These are phyloP conservation scores for Lasiodiplodia sp. DNA, from an alignment of 2,329 filamentous ascomycete species.

Conservation along the genomic window DNA sequence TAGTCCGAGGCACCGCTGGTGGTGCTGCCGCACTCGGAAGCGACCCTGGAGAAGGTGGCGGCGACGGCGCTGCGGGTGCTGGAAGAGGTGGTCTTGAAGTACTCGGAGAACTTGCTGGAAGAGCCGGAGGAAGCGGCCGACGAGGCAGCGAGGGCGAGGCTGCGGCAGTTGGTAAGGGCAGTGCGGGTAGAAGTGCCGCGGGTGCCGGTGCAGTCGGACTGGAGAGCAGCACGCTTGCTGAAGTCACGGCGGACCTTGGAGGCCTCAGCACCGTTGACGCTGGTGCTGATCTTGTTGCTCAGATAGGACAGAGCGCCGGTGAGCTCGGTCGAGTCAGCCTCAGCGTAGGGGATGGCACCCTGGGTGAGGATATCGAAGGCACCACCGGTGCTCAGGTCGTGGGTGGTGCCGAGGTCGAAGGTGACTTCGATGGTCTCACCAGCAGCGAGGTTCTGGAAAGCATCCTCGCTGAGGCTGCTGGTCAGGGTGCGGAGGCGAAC, in stretches of 20 bases:
- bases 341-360: slow-evolving; percentile 65
- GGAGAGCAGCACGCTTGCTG: slow-evolving; percentile 55
- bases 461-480: slow-evolving; percentile 55
- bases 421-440: slow-evolving; percentile 59
- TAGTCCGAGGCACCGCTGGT: slow-evolving; percentile 54
- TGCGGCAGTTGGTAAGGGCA: slow-evolving; percentile 63
- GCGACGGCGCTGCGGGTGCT: slow-evolving; percentile 46
- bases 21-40: slow-evolving; percentile 62
- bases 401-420: slow-evolving; percentile 64
- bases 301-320: slow-evolving; percentile 63
- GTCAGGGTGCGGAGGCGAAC: slow-evolving; percentile 58
- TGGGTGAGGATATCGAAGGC: slow-evolving; percentile 63
- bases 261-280: slow-evolving; percentile 63
- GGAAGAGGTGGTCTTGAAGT: slow-evolving; percentile 62
- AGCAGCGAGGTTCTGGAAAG: slow-evolving; percentile 58
- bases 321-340: slow-evolving; percentile 61
- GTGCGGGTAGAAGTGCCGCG: slow-evolving; percentile 54
- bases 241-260: slow-evolving; percentile 61
- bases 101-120: slow-evolving; percentile 59
- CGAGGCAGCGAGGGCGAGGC: slow-evolving; percentile 62
- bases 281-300: slow-evolving; percentile 63
- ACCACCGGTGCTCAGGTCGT: slow-evolving; percentile 60
- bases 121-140: slow-evolving; percentile 58
- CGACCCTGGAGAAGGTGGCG: slow-evolving; percentile 55
- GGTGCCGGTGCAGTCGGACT: slow-evolving; percentile 60